A percentile compares a stretch with the other conserved stretches of the same genome.
These are phyloP conservation scores for Backusella tarrabulga DNA, from an alignment of 192 early-diverging fungal genomes.

Conservation along the genomic window DNA sequence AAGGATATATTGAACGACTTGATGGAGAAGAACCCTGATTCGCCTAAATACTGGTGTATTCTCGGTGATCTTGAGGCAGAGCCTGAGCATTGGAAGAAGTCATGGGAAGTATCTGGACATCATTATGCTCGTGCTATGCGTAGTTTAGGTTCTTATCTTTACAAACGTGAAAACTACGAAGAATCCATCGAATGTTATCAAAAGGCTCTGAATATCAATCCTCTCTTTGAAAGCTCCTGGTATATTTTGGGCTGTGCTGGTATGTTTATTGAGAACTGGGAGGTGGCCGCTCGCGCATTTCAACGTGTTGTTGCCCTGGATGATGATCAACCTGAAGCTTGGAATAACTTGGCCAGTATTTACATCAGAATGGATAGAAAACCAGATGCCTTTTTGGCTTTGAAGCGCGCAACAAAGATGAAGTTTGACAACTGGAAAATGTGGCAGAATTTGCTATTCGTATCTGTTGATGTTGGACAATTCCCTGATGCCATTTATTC, in stretches of 20 bases:
- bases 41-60: constrained; percentile 86
- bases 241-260: constrained; percentile 95
- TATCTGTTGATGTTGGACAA: constrained; percentile 73
- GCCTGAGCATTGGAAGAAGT: constrained; percentile 75
- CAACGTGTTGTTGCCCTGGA: constrained; percentile 70
- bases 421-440: constrained; percentile 86
- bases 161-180: constrained; percentile 59
- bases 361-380: constrained; percentile 72
- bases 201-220: constrained; percentile 87
- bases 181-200: constrained; percentile 73
- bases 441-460: constrained; percentile 91
- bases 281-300: constrained; percentile 73
- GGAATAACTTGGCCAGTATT: constrained; percentile 93
- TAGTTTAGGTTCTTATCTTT: constrained; percentile 84
- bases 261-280: constrained; percentile 77
- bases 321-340: constrained; percentile 87
- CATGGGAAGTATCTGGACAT: constrained; percentile 85
- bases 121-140: constrained; percentile 93
- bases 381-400: constrained; percentile 75
- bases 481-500: constrained; percentile 83
- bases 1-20: constrained; percentile 73
- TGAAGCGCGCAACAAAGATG: constrained; percentile 78
- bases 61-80: constrained; percentile 86
- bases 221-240: constrained; percentile 95
- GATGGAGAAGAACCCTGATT: constrained; percentile 55